Evolutionary conservation across 2,329 filamentous ascomycete species (phyloP), one percentile per base, ranked within the genome.

Genomic region (Colletotrichum sp.): DNA sequence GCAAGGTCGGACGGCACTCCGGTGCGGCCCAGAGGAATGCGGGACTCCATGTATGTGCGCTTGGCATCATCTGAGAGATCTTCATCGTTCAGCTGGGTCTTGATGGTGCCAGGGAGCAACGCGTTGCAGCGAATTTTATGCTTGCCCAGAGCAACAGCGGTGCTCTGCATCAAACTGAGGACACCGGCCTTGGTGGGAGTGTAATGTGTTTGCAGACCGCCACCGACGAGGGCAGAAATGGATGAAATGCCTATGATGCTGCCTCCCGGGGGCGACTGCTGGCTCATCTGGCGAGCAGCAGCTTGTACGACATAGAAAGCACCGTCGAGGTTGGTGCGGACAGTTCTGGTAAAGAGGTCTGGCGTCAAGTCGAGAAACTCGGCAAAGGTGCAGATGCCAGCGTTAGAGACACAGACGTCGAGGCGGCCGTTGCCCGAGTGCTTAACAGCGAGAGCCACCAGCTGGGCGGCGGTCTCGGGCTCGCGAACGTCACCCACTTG

Each of bases 291-390:
- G 4, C 93, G 91, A 2, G 95, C 95, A 3, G 95, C 96, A 0
- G 95, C 95, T 87, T 98, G 96, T 26, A 94, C 93, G 44, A 95
- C 90, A 87, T 96, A 96, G 87, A 98, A 98, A n/a, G 95, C 94
- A 60, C 96, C 96, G 79, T 94, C 92, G 79, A 98, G 92, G 85
- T 98, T 98, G 66, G 95, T 96, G 49, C 90, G 88, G 55, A 98
- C 88, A 4, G 95, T 98, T 71, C 89, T 88, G 77, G 90, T 86
- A 81, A 96, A 94, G 71, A 98, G 92, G 72, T 93, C 90, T 2
- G 92, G 90, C 12, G 92, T 88, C 59, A 98, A 90, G 24, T 94
- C 92, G 28, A 98, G 86, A 82, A 98, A 98, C 79, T 98, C 95
- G 75, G 94, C 93, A 85, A 98, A 98, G 78, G 94, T 91, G 88